Evolutionary conservation across 495 filamentous ascomycete species (phyloP).

Genomic region (Aspergillus panamensis): DNA sequence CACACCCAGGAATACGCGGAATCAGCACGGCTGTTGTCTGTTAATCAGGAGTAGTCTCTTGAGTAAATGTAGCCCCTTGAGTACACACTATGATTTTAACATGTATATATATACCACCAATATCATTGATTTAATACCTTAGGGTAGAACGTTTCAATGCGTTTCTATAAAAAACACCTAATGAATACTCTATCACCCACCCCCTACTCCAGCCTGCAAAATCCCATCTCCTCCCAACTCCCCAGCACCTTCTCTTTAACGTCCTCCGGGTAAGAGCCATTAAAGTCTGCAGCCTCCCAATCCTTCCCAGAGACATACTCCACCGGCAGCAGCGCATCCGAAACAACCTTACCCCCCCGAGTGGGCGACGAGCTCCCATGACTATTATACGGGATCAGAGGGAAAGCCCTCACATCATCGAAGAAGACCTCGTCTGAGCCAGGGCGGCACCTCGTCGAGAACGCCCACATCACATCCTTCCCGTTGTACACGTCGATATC

Average conservation of each 20-base stretch:
- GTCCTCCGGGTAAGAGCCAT: constrained; percentile 34
- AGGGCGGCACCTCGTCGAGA: constrained; percentile 39
- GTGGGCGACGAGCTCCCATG: constrained; percentile 28
- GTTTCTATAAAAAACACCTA: too few relatives aligned
- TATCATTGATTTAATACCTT: too few relatives aligned
- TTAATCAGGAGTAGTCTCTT: not conserved
- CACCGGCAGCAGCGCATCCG: constrained; percentile 34
- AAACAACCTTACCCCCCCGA: constrained; percentile 40
- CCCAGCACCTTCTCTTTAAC: constrained; percentile 32
- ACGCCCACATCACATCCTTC: constrained; percentile 44
- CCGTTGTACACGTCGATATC: constrained; percentile 39
- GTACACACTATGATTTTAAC: not conserved
- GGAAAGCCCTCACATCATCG: constrained; percentile 38
- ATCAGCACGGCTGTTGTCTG: constrained; percentile 22
- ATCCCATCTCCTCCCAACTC: constrained; percentile 37
- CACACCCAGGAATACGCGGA: constrained; percentile 18
- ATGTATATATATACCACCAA: not conserved
- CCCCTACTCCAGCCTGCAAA: constrained; percentile 22
- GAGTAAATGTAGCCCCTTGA: not conserved
- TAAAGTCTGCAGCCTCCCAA: constrained; percentile 35
- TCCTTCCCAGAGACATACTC: constrained; percentile 34
- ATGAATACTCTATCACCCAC: too few relatives aligned
- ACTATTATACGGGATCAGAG: constrained; percentile 39
- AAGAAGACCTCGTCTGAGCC: constrained; percentile 35
- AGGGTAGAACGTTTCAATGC: too few relatives aligned